Evolutionary conservation across 2,329 filamentous ascomycete genomes (phyloP).

Genomic region (Talaromyces islandicus): DNA sequence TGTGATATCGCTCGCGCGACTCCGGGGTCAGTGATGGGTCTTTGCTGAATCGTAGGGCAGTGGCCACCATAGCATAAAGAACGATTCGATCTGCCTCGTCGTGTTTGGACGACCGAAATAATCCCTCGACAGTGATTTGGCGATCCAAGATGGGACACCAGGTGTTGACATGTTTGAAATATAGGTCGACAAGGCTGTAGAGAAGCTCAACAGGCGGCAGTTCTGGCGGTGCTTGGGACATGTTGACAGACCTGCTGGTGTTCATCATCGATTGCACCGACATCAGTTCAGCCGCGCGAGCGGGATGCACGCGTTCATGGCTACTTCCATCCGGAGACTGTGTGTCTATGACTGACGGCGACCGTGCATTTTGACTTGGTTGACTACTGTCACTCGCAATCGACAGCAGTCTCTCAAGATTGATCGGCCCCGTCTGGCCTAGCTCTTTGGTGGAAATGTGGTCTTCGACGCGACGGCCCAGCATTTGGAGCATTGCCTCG

Average conservation of each 20-base stretch:
- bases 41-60: conserved; percentile 75
- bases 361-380: not conserved
- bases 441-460: not conserved
- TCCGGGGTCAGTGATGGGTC: conserved; percentile 69
- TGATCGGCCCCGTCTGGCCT: not conserved
- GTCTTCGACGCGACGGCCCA: not conserved
- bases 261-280: conserved; percentile 1
- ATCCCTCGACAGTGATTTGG: conserved; percentile 69
- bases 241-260: not conserved
- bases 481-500: not conserved
- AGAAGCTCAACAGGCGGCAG: conserved; percentile 69
- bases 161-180: conserved; percentile 73
- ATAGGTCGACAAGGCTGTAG: conserved; percentile 66
- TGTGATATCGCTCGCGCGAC: conserved; percentile 68
- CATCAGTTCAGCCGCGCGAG: conserved; percentile 1
- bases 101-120: conserved; percentile 70
- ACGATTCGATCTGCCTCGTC: conserved; percentile 78
- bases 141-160: conserved; percentile 86
- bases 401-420: not conserved
- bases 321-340: not conserved
- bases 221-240: conserved; percentile 52
- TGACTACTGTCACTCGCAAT: not conserved
- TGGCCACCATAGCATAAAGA: conserved; percentile 81
- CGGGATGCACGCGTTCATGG: not conserved
- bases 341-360: not conserved